A percentile compares a stretch with the other conserved stretches of the same genome.
Conservation (phyloP, 257 asterid species). For the Vinca minor region DNA sequence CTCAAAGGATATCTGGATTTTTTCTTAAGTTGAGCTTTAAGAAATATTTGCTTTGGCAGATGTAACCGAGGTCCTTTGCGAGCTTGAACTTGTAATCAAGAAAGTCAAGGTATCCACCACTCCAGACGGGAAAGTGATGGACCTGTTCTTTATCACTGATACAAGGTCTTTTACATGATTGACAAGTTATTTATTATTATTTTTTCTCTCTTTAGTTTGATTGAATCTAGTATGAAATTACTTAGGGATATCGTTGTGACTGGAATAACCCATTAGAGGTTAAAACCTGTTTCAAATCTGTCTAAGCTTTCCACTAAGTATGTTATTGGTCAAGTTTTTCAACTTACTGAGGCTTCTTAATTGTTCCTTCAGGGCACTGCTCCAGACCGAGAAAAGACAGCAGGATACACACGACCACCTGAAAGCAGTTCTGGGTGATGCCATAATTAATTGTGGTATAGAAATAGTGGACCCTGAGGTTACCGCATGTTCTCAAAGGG, state of each 20-base stretch:
- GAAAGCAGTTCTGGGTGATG: slow-evolving; percentile 51
- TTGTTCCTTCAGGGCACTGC: slow-evolving; percentile 50
- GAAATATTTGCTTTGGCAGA: slow-evolving; percentile 37
- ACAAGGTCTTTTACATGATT: slow-evolving; percentile 45
- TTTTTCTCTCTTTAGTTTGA: neutral
- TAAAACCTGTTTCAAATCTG: too few species aligned
- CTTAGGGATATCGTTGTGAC: too few species aligned
- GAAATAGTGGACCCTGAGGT: slow-evolving; percentile 63
- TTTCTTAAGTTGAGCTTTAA: slow-evolving; percentile 8
- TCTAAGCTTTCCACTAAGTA: too few species aligned
- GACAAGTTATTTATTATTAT: neutral
- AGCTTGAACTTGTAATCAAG: slow-evolving; percentile 70
- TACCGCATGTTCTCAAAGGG: slow-evolving; percentile 55
- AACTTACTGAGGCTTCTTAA: neutral
- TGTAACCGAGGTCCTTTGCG: slow-evolving; percentile 60
- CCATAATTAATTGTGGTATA: slow-evolving; percentile 53
- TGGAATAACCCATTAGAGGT: too few species aligned
- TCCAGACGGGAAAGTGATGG: slow-evolving; percentile 86
- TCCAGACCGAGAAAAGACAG: slow-evolving; percentile 55
- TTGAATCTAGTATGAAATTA: neutral
- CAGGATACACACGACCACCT: slow-evolving; percentile 52
- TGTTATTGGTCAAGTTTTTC: neutral
- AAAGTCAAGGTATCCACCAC: slow-evolving; percentile 84
- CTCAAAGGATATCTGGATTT: slow-evolving; percentile 9
- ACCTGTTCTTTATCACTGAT: slow-evolving; percentile 77